Evolutionary conservation across 2,329 filamentous ascomycete species (phyloP), one percentile per base, ranked within the genome.

Genomic region (Westerdykella sp.): DNA sequence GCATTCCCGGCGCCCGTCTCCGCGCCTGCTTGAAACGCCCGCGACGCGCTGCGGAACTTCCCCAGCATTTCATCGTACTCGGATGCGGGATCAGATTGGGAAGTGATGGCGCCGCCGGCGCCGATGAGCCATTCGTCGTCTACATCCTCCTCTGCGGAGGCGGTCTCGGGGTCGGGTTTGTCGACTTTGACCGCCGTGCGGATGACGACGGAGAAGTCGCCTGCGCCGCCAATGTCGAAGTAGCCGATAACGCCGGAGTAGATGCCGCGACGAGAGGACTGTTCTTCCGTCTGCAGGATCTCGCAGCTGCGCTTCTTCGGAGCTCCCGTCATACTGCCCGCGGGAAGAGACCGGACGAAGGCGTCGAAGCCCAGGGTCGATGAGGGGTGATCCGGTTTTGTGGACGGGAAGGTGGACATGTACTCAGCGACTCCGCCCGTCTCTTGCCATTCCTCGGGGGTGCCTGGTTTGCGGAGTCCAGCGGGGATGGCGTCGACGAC

Each of bases 301-400:
- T 95, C 84, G 64, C 91, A 96, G 50, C 85, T 91, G 38, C 91
- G 79, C 68, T 91, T 90, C 73, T 97, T 97, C 0, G 91, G 93
- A 1, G 91, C 91, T 6, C 93, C 93, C 2, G 91, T 97, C 93
- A 97, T 97, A 57, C 85, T 91, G 0, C 93, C 91, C 0, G 93
- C 89, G 0, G 93, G 91, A 1, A 97, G 74, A 38, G 83, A 85
- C 6, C 81, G 77, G 0, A 84, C 79, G 0, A 97, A 77, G 4
- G 91, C 84, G 46, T 91, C 84, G 30, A 93, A 72, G 1, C 85
- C 87, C 0, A 80, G 80, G 45, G 54, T 51, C 10, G 77, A 72
- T 6, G 16, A 16, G 12, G 16, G 14, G 6, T 39, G 35, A 6
- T 28, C 39, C 30, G 21, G 14, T n/a, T 52, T 46, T n/a, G 39